Base-by-base conservation (phyloP, 352 stramenopile species). In the Phytophthora citrophthora region DNA sequence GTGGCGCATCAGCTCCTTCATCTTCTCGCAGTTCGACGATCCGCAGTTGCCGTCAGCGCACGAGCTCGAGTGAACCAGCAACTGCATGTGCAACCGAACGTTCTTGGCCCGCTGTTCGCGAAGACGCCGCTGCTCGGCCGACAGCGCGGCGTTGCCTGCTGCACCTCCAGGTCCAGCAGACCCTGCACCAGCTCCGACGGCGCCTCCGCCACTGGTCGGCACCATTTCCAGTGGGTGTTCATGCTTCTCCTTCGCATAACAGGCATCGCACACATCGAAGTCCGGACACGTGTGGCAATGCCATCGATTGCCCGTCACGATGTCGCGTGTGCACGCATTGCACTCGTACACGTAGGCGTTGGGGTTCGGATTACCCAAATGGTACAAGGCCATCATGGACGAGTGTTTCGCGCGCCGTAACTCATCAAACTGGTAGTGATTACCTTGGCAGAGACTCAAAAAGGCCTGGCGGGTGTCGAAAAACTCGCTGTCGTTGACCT, bases 401-500 rank as follows among this genome's bases (percentile, higher is more conserved):
- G 96, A 99, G 78, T 99, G 97, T 74, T 99, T 99, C 1, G 97
- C 98, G 45, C 98, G 86, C 20, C 98, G 92, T 31, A 99, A 81
- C 71, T 98, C 89, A 74, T 99, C 97, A 64, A 99, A 99, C 76
- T 99, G 97, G 80, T 99, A 99, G 70, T 99, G 97, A 70, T 99
- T 99, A 20, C 87, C 83, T 27, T 93, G 88, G 65, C 97, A 99
- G 13, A 99, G 70, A 70, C 97, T 99, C 60, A 99, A 84, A 72
- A 99, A 99, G 1, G 95, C 93, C 74, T 99, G 96, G 34, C 97
- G 91, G 53, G 97, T 99, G 72, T 99, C 98, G 32, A 97, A 95
- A 65, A 97, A 94, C 76, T 97, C 88, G 67, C 83, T 93, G 55
- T 96, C 87, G 53, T 93, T 89, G n/a, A 90, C 59, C 48, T 93